Evolutionary conservation across 2,329 filamentous ascomycete species (phyloP).

Genomic region (Harringtonia lauricola): DNA sequence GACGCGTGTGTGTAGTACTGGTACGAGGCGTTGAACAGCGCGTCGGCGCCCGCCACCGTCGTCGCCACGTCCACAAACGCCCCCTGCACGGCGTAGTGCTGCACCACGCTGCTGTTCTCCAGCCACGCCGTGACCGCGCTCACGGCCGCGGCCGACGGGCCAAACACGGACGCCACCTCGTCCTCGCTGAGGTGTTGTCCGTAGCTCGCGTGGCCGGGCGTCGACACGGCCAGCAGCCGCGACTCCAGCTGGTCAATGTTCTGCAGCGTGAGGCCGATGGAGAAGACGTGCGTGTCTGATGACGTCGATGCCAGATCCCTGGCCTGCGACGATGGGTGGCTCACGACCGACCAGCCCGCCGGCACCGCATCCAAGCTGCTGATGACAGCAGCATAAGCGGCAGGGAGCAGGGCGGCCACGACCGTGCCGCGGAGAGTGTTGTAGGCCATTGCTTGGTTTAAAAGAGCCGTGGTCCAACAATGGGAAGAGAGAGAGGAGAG

Average conservation of each 20-base stretch:
- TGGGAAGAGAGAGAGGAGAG: not conserved
- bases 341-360: slow-evolving; percentile 7
- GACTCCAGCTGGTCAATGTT: slow-evolving; percentile 37
- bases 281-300: slow-evolving; percentile 11
- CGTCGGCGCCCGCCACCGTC: slow-evolving; percentile 16
- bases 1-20: slow-evolving; percentile 13
- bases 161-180: slow-evolving; percentile 41
- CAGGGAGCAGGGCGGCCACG: slow-evolving; percentile 2
- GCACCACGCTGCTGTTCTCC: slow-evolving; percentile 30
- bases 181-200: slow-evolving; percentile 49
- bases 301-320: not conserved
- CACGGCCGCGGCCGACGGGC: slow-evolving; percentile 35
- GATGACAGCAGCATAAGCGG: slow-evolving; percentile 7
- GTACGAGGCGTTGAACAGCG: slow-evolving; percentile 18
- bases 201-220: slow-evolving; percentile 45
- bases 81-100: slow-evolving; percentile 29
- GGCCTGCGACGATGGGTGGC: not conserved
- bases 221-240: slow-evolving; percentile 47
- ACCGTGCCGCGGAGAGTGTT: slow-evolving; percentile 5
- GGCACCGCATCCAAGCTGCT: slow-evolving; percentile 9
- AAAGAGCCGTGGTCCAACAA: too few relatives aligned
- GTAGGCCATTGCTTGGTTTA: slow-evolving; percentile 3
- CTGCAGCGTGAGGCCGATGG: slow-evolving; percentile 16
- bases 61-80: slow-evolving; percentile 17
- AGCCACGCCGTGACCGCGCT: slow-evolving; percentile 45